Evolutionary conservation across 768 basidiomycete species (phyloP).

Genomic region (Phylloporus arenicola): DNA sequence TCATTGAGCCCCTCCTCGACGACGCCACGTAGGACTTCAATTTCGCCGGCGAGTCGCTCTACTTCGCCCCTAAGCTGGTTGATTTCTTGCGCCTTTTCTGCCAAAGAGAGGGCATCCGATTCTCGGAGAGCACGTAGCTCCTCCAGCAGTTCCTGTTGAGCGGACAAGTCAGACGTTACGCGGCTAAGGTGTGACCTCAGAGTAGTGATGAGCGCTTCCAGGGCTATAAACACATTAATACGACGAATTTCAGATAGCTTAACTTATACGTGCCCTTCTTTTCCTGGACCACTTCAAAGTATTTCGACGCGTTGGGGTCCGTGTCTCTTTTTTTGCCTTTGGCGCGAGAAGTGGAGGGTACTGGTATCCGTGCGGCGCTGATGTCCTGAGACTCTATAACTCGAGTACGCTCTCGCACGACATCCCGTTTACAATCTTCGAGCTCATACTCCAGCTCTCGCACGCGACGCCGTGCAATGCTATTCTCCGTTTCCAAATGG

Average conservation of each 20-base stretch:
- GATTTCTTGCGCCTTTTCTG: slow-evolving; percentile 63
- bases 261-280: slow-evolving; percentile 67
- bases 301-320: slow-evolving; percentile 42
- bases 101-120: slow-evolving; percentile 50
- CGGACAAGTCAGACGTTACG: slow-evolving; percentile 72
- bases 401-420: slow-evolving; percentile 61
- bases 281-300: slow-evolving; percentile 77
- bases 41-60: slow-evolving; percentile 76
- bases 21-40: slow-evolving; percentile 78
- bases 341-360: slow-evolving; percentile 18
- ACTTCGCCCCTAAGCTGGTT: slow-evolving; percentile 67
- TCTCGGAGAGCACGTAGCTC: slow-evolving; percentile 63
- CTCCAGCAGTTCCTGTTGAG: slow-evolving; percentile 64
- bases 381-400: slow-evolving; percentile 49
- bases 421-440: slow-evolving; percentile 77
- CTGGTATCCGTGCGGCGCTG: slow-evolving; percentile 10
- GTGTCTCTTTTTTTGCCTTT: slow-evolving; percentile 34
- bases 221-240: slow-evolving; percentile 42
- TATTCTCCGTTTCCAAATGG: slow-evolving; percentile 76
- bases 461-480: slow-evolving; percentile 76
- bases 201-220: slow-evolving; percentile 73
- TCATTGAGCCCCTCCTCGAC: slow-evolving; percentile 85
- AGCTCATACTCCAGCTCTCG: slow-evolving; percentile 83
- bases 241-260: neutral
- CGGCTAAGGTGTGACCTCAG: slow-evolving; percentile 72